phyloP scores from a whole-genome alignment of 1,284 basidiomycete species.

The Rhodotorula sp. region DNA sequence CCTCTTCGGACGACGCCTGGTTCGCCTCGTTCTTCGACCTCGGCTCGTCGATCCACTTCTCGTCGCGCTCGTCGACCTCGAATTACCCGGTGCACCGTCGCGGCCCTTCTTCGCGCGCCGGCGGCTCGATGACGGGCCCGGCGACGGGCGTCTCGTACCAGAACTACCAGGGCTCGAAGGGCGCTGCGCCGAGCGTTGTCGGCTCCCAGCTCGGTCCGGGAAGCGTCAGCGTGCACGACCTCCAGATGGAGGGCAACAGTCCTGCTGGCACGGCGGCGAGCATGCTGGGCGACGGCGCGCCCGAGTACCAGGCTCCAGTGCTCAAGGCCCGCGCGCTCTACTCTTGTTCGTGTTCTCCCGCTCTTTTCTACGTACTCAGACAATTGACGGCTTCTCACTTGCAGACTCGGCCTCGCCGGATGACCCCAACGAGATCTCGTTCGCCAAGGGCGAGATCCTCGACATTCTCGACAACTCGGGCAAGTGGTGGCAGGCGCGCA shows the following conservation, averaged over 20 bases:
- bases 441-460: constrained; percentile 87
- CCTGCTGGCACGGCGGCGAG: constrained; percentile 15
- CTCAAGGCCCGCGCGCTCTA: constrained; percentile 86
- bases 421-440: constrained; percentile 95
- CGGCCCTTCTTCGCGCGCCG: constrained; percentile 6
- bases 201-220: constrained; percentile 16
- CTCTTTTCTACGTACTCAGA: no score
- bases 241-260: constrained; percentile 28
- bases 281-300: constrained; percentile 17
- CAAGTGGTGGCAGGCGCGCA: constrained; percentile 80
- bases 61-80: constrained; percentile 48
- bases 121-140: constrained; percentile 26
- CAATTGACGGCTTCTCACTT: not conserved
- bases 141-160: constrained; percentile 30
- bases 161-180: constrained; percentile 15
- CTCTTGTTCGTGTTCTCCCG: constrained; percentile 62
- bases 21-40: constrained; percentile 79
- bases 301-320: constrained; percentile 27
- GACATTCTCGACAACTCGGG: constrained; percentile 87
- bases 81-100: constrained; percentile 14
- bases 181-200: constrained; percentile 10
- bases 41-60: constrained; percentile 59
- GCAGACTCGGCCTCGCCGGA: constrained; percentile 86
- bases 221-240: constrained; percentile 32
- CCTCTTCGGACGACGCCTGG: constrained; percentile 89